Base-by-base conservation (phyloP, 345 rosid species). In the Citropsis articulata region DNA sequence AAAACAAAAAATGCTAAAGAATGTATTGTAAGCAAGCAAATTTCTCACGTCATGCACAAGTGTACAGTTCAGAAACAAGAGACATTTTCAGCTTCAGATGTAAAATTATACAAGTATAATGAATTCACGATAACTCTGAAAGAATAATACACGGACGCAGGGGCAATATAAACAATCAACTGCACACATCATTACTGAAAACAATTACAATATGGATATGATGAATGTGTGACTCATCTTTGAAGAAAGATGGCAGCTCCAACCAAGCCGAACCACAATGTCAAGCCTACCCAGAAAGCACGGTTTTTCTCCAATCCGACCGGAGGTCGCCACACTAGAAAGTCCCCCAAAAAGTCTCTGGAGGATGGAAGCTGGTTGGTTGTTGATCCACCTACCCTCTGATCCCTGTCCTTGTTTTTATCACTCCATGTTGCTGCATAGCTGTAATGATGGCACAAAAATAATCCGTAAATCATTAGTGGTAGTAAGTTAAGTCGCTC, bases 391-490 rank as follows among this genome's bases (percentile, higher is more conserved):
- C 77, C 90, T 77, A 78, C 78, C 77, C 79, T 78, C 72, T 83
- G 78, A 63, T 89, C 89, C 84, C 73, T 82, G 81, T 92, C 92
- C 80, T 91, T 89, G 75, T 91, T 72, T 64, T 93, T 95, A 72
- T 90, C 98, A 25, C 81, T 89, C 99, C 99, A 95, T 79, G 96
- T 85, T 79, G 75, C 89, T 36, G 97, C 99, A 84, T 96, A 96
- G 86, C 98, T 94, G 87, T 86, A 84, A 62, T 6, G 76, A 36
- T 10, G 36, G 4, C 71, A 61, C 22, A 18, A 25, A 33, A 21
- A 59, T 14, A 56, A 25, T 6, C 72, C 24, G 4, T 3, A 66
- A 66, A 33, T 33, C 50, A 24, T 66, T 56, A 19, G 22, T 50
- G 48, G 22, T 66, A 25, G 4, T n/a, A 76, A 27, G 66, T 36